Conservation (phyloP, 208 protist species). For the Trypanosomatidae sp. region DNA sequence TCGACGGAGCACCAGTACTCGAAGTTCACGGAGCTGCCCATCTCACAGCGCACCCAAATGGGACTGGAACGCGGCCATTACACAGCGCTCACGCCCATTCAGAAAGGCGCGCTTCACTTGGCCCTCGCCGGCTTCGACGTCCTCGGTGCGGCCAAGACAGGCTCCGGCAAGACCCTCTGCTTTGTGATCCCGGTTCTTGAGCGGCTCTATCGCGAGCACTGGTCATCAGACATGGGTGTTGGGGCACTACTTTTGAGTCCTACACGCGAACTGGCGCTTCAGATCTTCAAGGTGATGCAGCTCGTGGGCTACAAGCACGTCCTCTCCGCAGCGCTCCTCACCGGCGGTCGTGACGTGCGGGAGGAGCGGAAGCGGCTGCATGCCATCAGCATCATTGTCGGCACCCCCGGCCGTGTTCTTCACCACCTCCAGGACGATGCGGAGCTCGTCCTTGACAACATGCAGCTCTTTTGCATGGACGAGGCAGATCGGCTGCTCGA, state of each 20-base stretch:
- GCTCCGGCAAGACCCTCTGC: conserved; percentile 98
- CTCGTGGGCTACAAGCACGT: conserved; percentile 93
- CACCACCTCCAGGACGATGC: conserved; percentile 98
- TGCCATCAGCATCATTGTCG: conserved; percentile 98
- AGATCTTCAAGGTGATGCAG: conserved; percentile 99
- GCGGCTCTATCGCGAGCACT: conserved; percentile 88
- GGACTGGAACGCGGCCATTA: conserved; percentile 93
- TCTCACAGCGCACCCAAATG: conserved; percentile 90
- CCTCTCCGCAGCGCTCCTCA: conserved; percentile 96
- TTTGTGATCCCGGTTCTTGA: conserved; percentile 98
- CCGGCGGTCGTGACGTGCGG: conserved; percentile 97
- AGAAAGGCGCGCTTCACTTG: conserved; percentile 94
- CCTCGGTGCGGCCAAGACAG: conserved; percentile 98
- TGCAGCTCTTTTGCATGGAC: conserved; percentile 98
- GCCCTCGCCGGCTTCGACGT: conserved; percentile 97
- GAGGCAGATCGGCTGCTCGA: conserved; percentile 99
- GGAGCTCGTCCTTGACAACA: conserved; percentile 89
- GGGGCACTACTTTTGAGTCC: conserved; percentile 98
- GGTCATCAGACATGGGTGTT: conserved; percentile 92
- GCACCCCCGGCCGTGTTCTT: conserved; percentile 98
- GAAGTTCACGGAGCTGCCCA: conserved; percentile 87
- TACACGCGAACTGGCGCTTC: conserved; percentile 97
- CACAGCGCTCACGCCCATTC: conserved; percentile 96
- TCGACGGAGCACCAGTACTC: conserved; percentile 35
- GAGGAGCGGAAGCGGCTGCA: conserved; percentile 94